Evolutionary conservation across 345 rosid species (phyloP), one percentile per base, ranked within the genome.

Genomic region (Bruguiera gymnorhiza): DNA sequence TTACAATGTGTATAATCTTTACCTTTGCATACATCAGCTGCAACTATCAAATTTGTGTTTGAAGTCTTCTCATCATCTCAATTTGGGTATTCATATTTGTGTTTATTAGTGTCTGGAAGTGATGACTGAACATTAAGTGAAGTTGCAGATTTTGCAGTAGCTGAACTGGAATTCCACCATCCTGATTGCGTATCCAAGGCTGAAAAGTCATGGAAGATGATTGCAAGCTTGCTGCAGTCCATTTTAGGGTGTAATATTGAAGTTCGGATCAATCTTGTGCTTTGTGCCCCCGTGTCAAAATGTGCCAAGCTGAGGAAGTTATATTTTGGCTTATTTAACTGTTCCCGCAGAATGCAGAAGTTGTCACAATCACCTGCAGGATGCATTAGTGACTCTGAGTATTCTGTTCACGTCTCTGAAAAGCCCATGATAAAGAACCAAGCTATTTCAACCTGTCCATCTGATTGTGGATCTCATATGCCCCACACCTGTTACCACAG

Each of bases 121-220:
- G 26, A 68, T 69, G 60, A 69, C 54, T 52, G 48, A 72, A 55
- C 20, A 10, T 29, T 65, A 24, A 30, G 51, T 27, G 34, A 53
- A 59, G 46, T 73, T 77, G 62, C 83, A 90, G 97, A 94, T 73
- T 68, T 88, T 73, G 97, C 93, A 53, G 81, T 92, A 32, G 97
- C 89, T 65, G 96, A 87, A 66, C 63, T 95, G 66, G 92, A 90
- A 65, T 92, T 92, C 75, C 60, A 78, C 75, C 83, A 81, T 73
- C 80, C 86, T 69, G 77, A 71, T 55, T 78, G 84, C 70, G 92
- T 84, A 56, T 68, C 87, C 9, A 89, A 81, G 78, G 97, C 99
- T 16, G 99, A 95, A 74, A 92, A 85, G 78, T 89, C 97, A 51
- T 95, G 99, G 99, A 95, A 95, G 80, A 54, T 68, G 56, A 95